Conservation (phyloP, 2,329 filamentous ascomycete species). For the Trichoderma semiorbis region DNA sequence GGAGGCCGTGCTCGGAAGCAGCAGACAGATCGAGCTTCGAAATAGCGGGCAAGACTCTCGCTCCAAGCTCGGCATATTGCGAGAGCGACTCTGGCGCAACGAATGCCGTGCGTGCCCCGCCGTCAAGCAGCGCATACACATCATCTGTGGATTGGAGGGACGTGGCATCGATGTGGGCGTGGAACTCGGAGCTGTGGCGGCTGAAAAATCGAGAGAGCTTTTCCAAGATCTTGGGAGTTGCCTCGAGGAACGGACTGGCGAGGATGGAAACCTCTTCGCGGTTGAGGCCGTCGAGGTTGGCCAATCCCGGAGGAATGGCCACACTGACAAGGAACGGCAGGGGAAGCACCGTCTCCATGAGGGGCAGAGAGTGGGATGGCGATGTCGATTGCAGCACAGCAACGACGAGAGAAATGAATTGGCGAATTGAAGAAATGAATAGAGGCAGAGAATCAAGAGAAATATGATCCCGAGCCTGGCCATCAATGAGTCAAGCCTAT, state of each 20-base stretch:
- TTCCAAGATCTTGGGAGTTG: conserved; percentile 45
- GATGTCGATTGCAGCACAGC: neutral
- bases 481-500: conserved; percentile 15
- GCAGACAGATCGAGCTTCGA: conserved; percentile 44
- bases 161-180: conserved; percentile 75
- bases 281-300: conserved; percentile 50
- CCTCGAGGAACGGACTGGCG: conserved; percentile 57
- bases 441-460: neutral
- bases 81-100: conserved; percentile 68
- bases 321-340: conserved; percentile 61
- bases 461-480: neutral
- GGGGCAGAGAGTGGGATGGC: conserved; percentile 21
- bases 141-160: conserved; percentile 66
- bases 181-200: conserved; percentile 49
- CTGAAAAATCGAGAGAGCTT: conserved; percentile 47
- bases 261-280: conserved; percentile 57
- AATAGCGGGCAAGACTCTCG: conserved; percentile 53
- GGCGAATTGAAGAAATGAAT: neutral
- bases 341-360: conserved; percentile 63
- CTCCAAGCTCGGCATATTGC: conserved; percentile 53
- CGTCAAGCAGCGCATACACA: conserved; percentile 75
- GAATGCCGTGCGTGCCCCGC: conserved; percentile 81
- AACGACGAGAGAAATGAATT: neutral
- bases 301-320: conserved; percentile 47
- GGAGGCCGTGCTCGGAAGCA: conserved; percentile 47